These are phyloP conservation scores for Trypanosomatidae sp. DNA, from an alignment of 208 protist genomes.

Conservation along the genomic window DNA sequence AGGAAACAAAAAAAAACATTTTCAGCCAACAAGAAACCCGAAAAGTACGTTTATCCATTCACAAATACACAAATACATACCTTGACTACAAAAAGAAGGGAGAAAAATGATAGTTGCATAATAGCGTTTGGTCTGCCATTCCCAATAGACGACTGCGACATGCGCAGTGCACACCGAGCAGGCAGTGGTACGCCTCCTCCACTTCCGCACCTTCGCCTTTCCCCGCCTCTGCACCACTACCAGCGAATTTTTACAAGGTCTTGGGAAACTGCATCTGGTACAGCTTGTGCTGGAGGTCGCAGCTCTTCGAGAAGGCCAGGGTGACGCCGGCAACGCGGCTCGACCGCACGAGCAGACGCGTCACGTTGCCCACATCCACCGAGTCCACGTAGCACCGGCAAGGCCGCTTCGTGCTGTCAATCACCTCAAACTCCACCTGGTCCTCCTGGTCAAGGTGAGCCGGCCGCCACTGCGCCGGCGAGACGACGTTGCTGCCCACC, in stretches of 20 bases:
- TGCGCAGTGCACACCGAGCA: too few relatives aligned
- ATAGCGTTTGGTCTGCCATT: too few relatives aligned
- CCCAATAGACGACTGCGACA: too few relatives aligned
- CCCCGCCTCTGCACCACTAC: too few relatives aligned
- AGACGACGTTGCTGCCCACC: slow-evolving; percentile 90
- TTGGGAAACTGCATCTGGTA: slow-evolving; percentile 91
- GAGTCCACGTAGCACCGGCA: slow-evolving; percentile 90
- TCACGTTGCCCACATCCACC: slow-evolving; percentile 82
- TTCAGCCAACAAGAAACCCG: too few relatives aligned
- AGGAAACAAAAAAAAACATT: too few relatives aligned
- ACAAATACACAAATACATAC: too few relatives aligned
- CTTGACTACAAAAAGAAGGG: too few relatives aligned
- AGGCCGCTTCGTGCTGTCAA: slow-evolving; percentile 81
- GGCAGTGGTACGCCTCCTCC: too few relatives aligned
- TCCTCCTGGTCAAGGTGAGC: slow-evolving; percentile 88
- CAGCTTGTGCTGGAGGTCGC: slow-evolving; percentile 88
- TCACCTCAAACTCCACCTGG: slow-evolving; percentile 87
- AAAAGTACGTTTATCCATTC: too few relatives aligned
- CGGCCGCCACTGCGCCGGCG: slow-evolving; percentile 84
- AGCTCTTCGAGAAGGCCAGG: slow-evolving; percentile 85
- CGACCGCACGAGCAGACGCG: slow-evolving; percentile 80
- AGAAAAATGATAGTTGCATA: too few relatives aligned
- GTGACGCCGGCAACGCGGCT: slow-evolving; percentile 81
- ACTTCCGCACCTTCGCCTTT: too few relatives aligned
- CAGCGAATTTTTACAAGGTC: slow-evolving; percentile 40